Conservation (phyloP, 164 flowering plant species). For the Dillenia turbinata region DNA sequence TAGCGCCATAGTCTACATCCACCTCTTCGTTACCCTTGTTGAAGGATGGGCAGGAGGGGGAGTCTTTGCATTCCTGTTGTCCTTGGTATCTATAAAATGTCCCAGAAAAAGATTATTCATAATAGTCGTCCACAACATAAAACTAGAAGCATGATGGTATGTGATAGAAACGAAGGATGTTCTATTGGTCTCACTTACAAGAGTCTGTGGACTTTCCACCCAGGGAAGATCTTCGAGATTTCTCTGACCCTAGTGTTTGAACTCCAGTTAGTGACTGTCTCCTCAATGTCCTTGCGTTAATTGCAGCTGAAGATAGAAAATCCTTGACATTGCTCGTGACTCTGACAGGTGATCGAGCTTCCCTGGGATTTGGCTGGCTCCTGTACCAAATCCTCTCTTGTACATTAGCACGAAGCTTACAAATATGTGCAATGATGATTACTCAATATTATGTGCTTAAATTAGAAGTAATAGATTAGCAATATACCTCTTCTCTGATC, state of each 20-base stretch:
- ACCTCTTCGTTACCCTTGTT: conserved; percentile 27
- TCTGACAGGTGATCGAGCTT: conserved; percentile 22
- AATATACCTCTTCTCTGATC: conserved; percentile 73
- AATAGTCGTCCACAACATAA: background rate
- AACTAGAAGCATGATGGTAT: background rate
- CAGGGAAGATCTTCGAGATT: conserved; percentile 66
- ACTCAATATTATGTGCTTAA: too few species aligned
- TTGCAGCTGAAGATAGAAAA: conserved; percentile 35
- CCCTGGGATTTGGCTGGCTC: conserved; percentile 33
- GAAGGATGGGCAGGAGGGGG: conserved; percentile 63
- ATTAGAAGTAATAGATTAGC: too few species aligned
- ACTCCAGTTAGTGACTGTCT: conserved; percentile 76
- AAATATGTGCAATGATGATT: too few species aligned
- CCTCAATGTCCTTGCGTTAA: conserved; percentile 37
- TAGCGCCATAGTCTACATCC: conserved; percentile 29
- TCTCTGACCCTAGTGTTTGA: conserved; percentile 29
- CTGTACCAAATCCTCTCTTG: conserved; percentile 25
- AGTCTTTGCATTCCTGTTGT: conserved; percentile 40
- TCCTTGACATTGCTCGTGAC: conserved; percentile 14
- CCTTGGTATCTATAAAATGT: conserved; percentile 30
- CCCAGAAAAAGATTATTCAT: background rate
- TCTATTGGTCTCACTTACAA: conserved; percentile 22
- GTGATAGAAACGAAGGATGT: background rate
- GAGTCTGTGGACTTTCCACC: conserved; percentile 53
- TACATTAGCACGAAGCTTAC: too few species aligned